Base-by-base conservation (phyloP, 2,329 filamentous ascomycete genomes). In the Cryphonectria nitschkei region DNA sequence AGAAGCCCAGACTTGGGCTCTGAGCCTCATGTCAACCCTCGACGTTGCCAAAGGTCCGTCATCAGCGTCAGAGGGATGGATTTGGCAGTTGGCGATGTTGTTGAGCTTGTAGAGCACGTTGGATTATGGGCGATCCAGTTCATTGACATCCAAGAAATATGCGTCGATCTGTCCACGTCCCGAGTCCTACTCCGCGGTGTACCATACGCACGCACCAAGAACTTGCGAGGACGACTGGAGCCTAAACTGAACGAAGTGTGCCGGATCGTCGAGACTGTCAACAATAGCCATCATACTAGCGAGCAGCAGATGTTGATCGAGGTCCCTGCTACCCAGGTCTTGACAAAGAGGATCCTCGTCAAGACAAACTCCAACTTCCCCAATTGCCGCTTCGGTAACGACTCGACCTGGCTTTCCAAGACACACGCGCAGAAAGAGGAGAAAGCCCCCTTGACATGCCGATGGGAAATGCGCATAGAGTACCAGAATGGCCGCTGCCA, bases 341-440 rank as follows among this genome's bases (percentile, higher is more conserved):
- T 81, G 1, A 73, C 78, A 1, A 78, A 83, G 4, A 79, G 87
- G 0, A 76, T 76, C 0, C 78, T 92, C 0, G 74, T 82, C 0
- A 78, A 85, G 2, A 93, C 90, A 0, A 93, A 93, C 68, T 76
- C 82, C 0, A 74, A 77, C 0, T 89, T 46, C 8, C 85, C 85
- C 0, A 65, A 76, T 0, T 79, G 80, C 65, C 75, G 78, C 1
- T 79, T 78, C 3, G 67, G 77, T 0, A 29, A 61, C 0, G 34
- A 68, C 0, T 50, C 75, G 0, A n/a, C 14, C 26, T 67, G 70
- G 62, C 9, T 1, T 0, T 19, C 1, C 0, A 68, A 29, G 65
- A 14, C 62, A 3, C 4, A 61, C 14, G 16, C 74, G 0, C 74
- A 76, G 1, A 71, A 77, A 0, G 74, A 76, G 14, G 71, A 76